Conservation (phyloP, 2,329 filamentous ascomycete species). For the Alternaria dauci region DNA sequence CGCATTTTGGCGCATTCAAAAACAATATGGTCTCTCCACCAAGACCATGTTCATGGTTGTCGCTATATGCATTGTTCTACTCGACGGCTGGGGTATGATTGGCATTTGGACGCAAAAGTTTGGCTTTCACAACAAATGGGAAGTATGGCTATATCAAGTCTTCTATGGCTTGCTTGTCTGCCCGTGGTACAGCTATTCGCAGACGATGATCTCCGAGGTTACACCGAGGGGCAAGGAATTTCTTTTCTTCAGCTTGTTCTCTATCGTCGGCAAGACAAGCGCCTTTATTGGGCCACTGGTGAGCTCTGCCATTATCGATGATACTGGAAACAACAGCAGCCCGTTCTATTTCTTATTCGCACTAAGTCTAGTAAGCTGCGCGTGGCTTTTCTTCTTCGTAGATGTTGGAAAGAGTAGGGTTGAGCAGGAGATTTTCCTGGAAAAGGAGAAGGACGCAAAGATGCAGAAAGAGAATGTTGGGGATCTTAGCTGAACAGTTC, state of each 20-base stretch:
- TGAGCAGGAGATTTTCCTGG: constrained; percentile 35
- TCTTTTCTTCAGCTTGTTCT: constrained; percentile 74
- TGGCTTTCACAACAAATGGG: constrained; percentile 63
- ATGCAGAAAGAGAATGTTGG: constrained; percentile 2
- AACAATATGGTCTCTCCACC: constrained; percentile 65
- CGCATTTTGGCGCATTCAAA: constrained; percentile 68
- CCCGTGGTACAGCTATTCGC: constrained; percentile 74
- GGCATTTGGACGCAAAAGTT: constrained; percentile 65
- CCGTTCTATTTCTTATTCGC: constrained; percentile 70
- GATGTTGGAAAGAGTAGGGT: constrained; percentile 35
- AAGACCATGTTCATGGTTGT: constrained; percentile 75
- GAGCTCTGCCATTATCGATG: constrained; percentile 74
- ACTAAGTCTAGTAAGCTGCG: constrained; percentile 33
- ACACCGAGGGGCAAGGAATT: constrained; percentile 74
- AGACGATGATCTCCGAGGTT: constrained; percentile 76
- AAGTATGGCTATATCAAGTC: constrained; percentile 59
- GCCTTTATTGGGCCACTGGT: constrained; percentile 74
- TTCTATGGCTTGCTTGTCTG: constrained; percentile 73
- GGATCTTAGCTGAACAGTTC: background rate
- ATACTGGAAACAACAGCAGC: constrained; percentile 64
- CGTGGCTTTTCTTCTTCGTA: constrained; percentile 35
- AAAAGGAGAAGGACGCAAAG: constrained; percentile 30
- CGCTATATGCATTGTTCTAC: constrained; percentile 67
- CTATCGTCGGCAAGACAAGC: constrained; percentile 73
- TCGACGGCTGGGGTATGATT: constrained; percentile 68